Conservation (phyloP, 768 basidiomycete genomes). For the Naganishia onofrii region DNA sequence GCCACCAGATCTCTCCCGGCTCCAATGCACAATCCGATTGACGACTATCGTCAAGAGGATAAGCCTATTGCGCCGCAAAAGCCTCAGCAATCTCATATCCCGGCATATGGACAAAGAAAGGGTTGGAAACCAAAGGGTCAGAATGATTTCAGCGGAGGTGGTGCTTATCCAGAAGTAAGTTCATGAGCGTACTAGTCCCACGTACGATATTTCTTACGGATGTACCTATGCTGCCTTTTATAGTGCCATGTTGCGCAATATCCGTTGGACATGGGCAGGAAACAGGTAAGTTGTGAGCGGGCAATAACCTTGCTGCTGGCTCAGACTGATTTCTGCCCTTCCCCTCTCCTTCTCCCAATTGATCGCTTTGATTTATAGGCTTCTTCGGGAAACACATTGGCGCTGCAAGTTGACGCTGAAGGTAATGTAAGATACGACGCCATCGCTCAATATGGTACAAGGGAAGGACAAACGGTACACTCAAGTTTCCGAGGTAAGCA, state of each 20-base stretch:
- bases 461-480: constrained; percentile 78
- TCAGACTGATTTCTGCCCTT: neutral
- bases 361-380: constrained; percentile 57
- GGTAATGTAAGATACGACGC: constrained; percentile 97
- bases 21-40: constrained; percentile 43
- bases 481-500: constrained; percentile 77
- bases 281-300: constrained; percentile 66
- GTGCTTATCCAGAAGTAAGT: constrained; percentile 50
- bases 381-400: constrained; percentile 87
- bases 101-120: constrained; percentile 70
- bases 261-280: constrained; percentile 88
- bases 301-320: neutral
- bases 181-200: neutral
- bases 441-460: constrained; percentile 92
- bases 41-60: constrained; percentile 32
- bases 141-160: constrained; percentile 71
- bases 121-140: constrained; percentile 81
- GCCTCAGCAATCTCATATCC: constrained; percentile 23
- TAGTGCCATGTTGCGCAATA: constrained; percentile 98
- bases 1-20: constrained; percentile 45
- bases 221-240: constrained; percentile 56
- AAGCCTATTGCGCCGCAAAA: constrained; percentile 8
- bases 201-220: constrained; percentile 8
- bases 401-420: constrained; percentile 92
- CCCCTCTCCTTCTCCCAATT: neutral